Conservation (phyloP, 441 rosid genomes). For the Euphorbia corollata region DNA sequence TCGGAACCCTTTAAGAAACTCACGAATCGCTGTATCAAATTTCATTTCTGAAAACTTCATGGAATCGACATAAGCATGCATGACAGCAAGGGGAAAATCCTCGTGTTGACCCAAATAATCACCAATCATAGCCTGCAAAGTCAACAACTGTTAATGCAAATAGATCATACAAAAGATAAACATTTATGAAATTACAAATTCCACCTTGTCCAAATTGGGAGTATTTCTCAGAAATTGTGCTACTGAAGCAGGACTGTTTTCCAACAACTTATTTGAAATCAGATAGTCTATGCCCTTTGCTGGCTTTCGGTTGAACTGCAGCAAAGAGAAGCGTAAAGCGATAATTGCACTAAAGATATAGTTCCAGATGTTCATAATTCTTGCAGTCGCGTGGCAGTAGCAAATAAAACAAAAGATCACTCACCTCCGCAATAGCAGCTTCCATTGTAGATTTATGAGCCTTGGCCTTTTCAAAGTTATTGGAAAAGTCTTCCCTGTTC, state of each 20-base stretch:
- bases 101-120: constrained; percentile 97
- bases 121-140: constrained; percentile 88
- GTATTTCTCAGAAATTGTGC: constrained; percentile 83
- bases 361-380: neutral
- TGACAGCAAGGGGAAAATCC: constrained; percentile 97
- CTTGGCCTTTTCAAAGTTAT: constrained; percentile 91
- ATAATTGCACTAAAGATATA: neutral
- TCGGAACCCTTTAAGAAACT: constrained; percentile 90
- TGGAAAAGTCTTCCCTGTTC: constrained; percentile 62
- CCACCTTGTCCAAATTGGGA: constrained; percentile 79
- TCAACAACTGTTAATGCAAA: constrained; percentile 28
- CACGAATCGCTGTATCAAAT: constrained; percentile 85
- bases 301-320: constrained; percentile 94
- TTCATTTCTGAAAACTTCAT: constrained; percentile 89
- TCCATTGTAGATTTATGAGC: constrained; percentile 98
- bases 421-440: constrained; percentile 89
- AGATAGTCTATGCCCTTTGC: constrained; percentile 72
- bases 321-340: constrained; percentile 22
- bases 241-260: constrained; percentile 69
- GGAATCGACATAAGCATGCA: constrained; percentile 96
- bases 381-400: constrained; percentile 2
- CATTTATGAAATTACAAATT: constrained; percentile 16
- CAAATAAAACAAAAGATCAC: constrained; percentile 14
- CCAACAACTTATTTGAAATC: constrained; percentile 79
- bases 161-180: constrained; percentile 18